Base-by-base conservation (phyloP, 805 yeast genomes). In the Candida endomychidarum region DNA sequence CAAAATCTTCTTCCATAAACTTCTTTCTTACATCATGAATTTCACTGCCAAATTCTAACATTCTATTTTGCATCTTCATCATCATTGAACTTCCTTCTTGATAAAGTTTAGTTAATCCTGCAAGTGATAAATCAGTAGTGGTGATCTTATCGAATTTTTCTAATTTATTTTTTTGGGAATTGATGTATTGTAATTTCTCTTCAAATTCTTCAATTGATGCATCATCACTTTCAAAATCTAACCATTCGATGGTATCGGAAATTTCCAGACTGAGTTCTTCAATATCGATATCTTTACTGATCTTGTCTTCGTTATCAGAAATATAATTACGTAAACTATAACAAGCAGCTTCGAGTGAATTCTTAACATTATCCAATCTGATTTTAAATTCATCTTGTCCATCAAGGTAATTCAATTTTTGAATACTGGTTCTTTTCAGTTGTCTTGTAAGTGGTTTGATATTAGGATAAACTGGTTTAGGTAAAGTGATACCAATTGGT, bases 301-400 rank as follows among this genome's bases (percentile, higher is more conserved):
- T 47, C 0, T 47, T 42, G 6, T 72, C 72, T 17, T 73, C 77
- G 27, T 74, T 74, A 22, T 78, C 78, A 12, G 78, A 83, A 14
- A 86, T 51, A 38, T 65, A 71, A 8, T 75, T 70, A 42, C 95
- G 78, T 21, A 86, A 69, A 42, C 73, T 74, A 63, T 91, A 90
- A 39, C 89, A 67, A n/a, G 75, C 63, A 15, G 80, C 73, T 61
- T 91, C 98, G 15, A 91, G 72, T 24, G 70, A 62, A 58, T 90
- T 91, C 49, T 78, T 74, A 21, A 75, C 62, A 41, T 78, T 78
- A 32, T 85, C 85, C 28, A 77, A 62, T 38, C 67, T 61, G 20
- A 65, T 61, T 39, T 86, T 70, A 38, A 71, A 78, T 10, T 63
- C 60, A 50, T 88, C 96, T 41, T 68, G 68, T 16, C 57, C 54